phyloP scores from a whole-genome alignment of 2,329 filamentous ascomycete genomes.

The Stagonosporopsis tanaceti region DNA sequence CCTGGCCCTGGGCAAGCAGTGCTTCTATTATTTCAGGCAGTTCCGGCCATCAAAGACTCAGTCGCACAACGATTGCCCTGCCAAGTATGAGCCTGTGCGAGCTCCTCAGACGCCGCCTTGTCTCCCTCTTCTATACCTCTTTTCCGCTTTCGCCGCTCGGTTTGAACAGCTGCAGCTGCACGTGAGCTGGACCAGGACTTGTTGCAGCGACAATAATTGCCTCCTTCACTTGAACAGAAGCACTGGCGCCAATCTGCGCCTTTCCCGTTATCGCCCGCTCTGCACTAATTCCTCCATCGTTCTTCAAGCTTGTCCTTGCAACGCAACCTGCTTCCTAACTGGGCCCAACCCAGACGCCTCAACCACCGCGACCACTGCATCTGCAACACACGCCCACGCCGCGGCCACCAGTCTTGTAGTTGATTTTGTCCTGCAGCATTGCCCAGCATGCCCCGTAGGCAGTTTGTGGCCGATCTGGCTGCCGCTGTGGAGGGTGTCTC shows the following conservation, averaged over 20 bases:
- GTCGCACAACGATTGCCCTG: slow-evolving; percentile 19
- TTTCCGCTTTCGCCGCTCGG: background rate
- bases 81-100: slow-evolving; percentile 23
- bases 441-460: slow-evolving; percentile 68
- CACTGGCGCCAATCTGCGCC: slow-evolving; percentile 16
- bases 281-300: background rate
- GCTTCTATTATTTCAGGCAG: slow-evolving; percentile 14
- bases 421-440: slow-evolving; percentile 4
- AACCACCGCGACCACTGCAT: background rate
- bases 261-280: background rate
- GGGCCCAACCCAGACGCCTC: background rate
- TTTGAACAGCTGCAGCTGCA: background rate
- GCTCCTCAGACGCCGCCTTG: slow-evolving; percentile 3
- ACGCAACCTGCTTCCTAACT: background rate
- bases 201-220: slow-evolving; percentile 1
- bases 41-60: slow-evolving; percentile 17
- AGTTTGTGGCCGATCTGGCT: slow-evolving; percentile 68
- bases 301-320: background rate
- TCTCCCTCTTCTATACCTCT: background rate
- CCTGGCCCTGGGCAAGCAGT: slow-evolving; percentile 31
- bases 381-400: background rate
- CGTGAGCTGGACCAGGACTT: background rate
- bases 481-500: slow-evolving; percentile 49
- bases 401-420: background rate
- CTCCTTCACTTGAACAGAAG: slow-evolving; percentile 7